Evolutionary conservation across 805 yeast species (phyloP).

Genomic region (Wickerhamomyces chaumierensis): DNA sequence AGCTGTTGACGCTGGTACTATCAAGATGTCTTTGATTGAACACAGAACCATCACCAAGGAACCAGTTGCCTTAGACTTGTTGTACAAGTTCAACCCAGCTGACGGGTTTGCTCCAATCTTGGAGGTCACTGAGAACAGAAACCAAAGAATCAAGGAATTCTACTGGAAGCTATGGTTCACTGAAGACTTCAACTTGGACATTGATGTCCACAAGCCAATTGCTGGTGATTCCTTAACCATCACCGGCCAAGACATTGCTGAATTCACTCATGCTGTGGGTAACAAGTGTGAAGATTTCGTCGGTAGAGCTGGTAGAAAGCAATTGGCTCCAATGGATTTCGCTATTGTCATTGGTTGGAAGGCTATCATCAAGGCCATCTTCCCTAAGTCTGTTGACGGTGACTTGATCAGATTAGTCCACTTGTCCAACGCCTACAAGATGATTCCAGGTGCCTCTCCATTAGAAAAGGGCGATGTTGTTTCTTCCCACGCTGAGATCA

Average conservation of each 20-base stretch:
- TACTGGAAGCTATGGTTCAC: slow-evolving; percentile 96
- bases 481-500: slow-evolving; percentile 70
- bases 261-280: slow-evolving; percentile 94
- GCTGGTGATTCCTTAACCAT: slow-evolving; percentile 60
- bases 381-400: slow-evolving; percentile 95
- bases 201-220: slow-evolving; percentile 62
- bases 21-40: slow-evolving; percentile 71
- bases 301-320: slow-evolving; percentile 70
- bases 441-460: slow-evolving; percentile 87
- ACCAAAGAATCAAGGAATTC: slow-evolving; percentile 85
- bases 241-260: slow-evolving; percentile 69
- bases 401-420: slow-evolving; percentile 91
- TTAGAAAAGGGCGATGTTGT: slow-evolving; percentile 82
- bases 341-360: slow-evolving; percentile 98
- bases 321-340: slow-evolving; percentile 97
- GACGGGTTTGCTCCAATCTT: slow-evolving; percentile 94
- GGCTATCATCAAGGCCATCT: slow-evolving; percentile 94
- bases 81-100: slow-evolving; percentile 67
- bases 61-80: slow-evolving; percentile 67
- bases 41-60: slow-evolving; percentile 71
- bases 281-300: slow-evolving; percentile 95
- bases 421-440: slow-evolving; percentile 85
- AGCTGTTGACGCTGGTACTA: slow-evolving; percentile 36
- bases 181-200: slow-evolving; percentile 50
- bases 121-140: slow-evolving; percentile 85